Evolutionary conservation across 2,329 filamentous ascomycete genomes (phyloP), one percentile per base, ranked within the genome.

Genomic region (Claviceps quebecensis): DNA sequence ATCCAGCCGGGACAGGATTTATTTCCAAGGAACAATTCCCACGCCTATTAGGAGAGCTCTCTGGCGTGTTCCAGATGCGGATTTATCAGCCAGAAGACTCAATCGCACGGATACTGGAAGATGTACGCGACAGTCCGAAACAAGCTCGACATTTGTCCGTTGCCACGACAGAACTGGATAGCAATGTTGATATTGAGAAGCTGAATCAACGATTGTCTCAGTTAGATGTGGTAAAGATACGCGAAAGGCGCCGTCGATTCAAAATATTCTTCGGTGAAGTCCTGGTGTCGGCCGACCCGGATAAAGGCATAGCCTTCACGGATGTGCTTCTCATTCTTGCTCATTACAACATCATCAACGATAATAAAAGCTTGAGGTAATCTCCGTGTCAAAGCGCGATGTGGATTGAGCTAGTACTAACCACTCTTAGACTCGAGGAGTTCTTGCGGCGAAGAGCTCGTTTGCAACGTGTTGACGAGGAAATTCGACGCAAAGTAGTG

Each of bases 261-360:
- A 95, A 95, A 59, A 77, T 85, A n/a, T 98, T 98, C 67, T 98
- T 88, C 62, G 90, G 97, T 67, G 94, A 98, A 69, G 86, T 97
- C 19, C 80, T 97, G 66, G 88, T 96, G 5, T 91, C 89, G 4
- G 88, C 90, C 4, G 90, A 98, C 65, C 86, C 84, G 1, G 87
- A 94, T 61, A 79, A 80, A 55, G 93, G 93, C 47, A 94, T 98
- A 54, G 84, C 87, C 0, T 98, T 98, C 66, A 93, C 88, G 3
- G 84, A 85, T 6, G 84, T 96, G 22, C 75, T 98, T 49, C 93
- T 98, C 85, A 94, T 95, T 54, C 74, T 98, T 52, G 91, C 94
- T 37, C 93, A 98, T 67, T 95, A 98, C 75, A 98, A 97, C 62
- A 89, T 98, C 62, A 98, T 98, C 65, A 95, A 84, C 58, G 93